Evolutionary conservation across 2,329 filamentous ascomycete genomes (phyloP), one percentile per base, ranked within the genome.

Genomic region (Hymenoscyphus occultus): DNA sequence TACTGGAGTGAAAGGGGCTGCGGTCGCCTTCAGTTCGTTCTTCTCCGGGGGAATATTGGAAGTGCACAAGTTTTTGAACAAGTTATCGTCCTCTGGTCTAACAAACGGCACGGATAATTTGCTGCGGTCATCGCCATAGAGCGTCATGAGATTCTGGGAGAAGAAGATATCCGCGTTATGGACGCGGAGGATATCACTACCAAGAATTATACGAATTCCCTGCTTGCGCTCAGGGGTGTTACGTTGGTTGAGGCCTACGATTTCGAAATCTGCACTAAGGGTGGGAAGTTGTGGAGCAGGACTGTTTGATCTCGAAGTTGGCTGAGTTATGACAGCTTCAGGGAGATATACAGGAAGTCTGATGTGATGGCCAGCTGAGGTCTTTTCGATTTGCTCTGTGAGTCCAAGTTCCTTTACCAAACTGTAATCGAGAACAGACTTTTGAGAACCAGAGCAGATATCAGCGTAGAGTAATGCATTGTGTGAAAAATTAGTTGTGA

Each of bases 91-190:
- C 76, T 98, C 95, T 0, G 95, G 95, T 35, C 95, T 87, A 51
- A 97, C 93, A 70, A 99, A 90, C 1, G 95, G 95, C 40, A 99
- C 89, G 16, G 91, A 93, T 13, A 98, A 81, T 73, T 94, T 95
- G 75, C 91, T 92, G 57, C 90, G 86, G 65, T 96, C 92, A 74
- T 92, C 90, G 71, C 96, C 92, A 71, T 93, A 93, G 35, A 98
- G 81, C 0, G 90, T 90, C 81, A 99, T 86, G 69, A 90, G 90
- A 74, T 97, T 97, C 69, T 93, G 91, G 0, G 95, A 98, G 72
- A 99, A 92, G 28, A 98, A 80, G 12, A 99, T 84, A 75, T 98
- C 95, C 31, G 92, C 94, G 70, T 91, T 96, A 74, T 96, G 92
- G 10, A 90, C 84, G 68, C 93, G 86, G 64, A 99, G 82, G 14